Percentiles rank a stretch among this genome's conserved stretches.
Evolutionary conservation across 805 yeast genomes (phyloP).

Genomic region (Monosporozyma unispora): DNA sequence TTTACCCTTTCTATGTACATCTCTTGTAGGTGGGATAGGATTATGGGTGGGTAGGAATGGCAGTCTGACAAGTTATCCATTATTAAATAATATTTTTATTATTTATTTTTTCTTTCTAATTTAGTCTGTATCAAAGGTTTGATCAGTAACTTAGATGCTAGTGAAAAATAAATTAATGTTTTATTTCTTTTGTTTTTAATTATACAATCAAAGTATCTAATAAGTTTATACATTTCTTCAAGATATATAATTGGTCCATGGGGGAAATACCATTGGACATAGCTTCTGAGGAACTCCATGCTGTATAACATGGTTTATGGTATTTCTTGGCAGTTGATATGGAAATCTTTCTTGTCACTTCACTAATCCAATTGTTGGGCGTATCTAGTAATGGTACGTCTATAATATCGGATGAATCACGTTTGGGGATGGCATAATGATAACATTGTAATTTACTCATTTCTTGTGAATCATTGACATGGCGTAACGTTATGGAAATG

Average conservation of each 20-base stretch:
- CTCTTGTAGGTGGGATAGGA: slow-evolving; percentile 55
- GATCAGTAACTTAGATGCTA: slow-evolving; percentile 23
- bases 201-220: slow-evolving; percentile 2
- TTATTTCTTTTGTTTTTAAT: no score
- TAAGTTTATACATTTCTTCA: slow-evolving; percentile 18
- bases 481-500: slow-evolving; percentile 13
- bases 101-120: slow-evolving; percentile 17
- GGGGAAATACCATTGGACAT: not conserved
- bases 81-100: not conserved
- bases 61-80: slow-evolving; percentile 94
- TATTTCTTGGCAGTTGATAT: slow-evolving; percentile 19
- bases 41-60: slow-evolving; percentile 96
- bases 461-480: slow-evolving; percentile 5
- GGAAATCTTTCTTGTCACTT: slow-evolving; percentile 23
- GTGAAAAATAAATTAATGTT: no score
- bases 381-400: slow-evolving; percentile 23
- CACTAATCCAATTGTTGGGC: slow-evolving; percentile 21
- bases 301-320: slow-evolving; percentile 23
- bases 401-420: slow-evolving; percentile 12
- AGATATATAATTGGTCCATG: slow-evolving; percentile 19
- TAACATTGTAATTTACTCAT: slow-evolving; percentile 13
- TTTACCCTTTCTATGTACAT: slow-evolving; percentile 85
- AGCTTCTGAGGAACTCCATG: slow-evolving; percentile 9
- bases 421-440: slow-evolving; percentile 21
- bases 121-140: slow-evolving; percentile 27